Evolutionary conservation across 345 rosid genomes (phyloP), one percentile per base, ranked within the genome.

Genomic region (Eucalyptus globulus): DNA sequence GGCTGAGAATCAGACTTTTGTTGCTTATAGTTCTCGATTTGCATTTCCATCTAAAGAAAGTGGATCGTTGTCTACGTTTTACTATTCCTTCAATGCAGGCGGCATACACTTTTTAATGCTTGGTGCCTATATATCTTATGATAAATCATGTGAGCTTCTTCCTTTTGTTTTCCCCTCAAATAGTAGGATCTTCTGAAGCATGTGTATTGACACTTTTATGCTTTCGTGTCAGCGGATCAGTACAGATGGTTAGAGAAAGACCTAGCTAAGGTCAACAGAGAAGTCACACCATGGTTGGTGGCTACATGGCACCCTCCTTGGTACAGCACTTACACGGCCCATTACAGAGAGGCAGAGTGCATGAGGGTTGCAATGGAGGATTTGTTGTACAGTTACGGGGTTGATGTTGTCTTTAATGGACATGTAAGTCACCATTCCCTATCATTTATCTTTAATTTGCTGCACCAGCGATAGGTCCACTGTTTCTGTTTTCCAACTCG

Each of bases 51-150:
- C 92, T 37, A 88, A 93, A 89, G 98, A 96, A 89, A 94, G 97
- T 83, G 96, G 95, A 87, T 97, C 99, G 7, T 92, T 89, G 37
- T 97, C 99, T 29, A 90, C 95, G 19, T 93, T 96, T 65, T 97
- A 96, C 89, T 97, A 96, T 89, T 97, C 99, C 76, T 96, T 97
- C 91, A 94, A 97, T 90, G 96, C 99, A 17, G 99, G 99, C 2
- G 99, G 99, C 86, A 94, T 97, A 86, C 99, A 97, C 88, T 97
- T 97, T 88, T 53, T 98, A 65, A 95, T 98, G 97, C 97, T 98
- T 7, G 95, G 98, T 86, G 96, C 97, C 88, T 97, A 96, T 90
- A 92, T 92, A 58, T 86, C 93, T 53, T 97, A 93, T 90, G 89
- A 96, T 37, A 93, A 93, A 90, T 93, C 97, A 90, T 93, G 98